phyloP scores from a whole-genome alignment of 202 grass and related monocot species.

The Musa balbisiana region DNA sequence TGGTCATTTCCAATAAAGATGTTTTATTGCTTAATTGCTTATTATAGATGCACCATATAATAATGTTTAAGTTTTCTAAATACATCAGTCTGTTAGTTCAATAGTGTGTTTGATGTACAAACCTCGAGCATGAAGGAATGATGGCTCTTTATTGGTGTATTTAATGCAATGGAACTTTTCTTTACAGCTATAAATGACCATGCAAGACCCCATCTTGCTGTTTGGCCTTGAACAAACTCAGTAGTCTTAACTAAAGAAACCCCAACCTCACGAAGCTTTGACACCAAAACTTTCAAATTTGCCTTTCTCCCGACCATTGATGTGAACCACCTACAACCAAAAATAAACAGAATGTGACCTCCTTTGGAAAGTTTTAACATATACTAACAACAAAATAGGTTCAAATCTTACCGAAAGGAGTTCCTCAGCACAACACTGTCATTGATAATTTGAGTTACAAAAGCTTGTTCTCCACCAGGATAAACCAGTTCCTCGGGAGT shows the following conservation, averaged over 20 bases:
- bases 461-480: conserved; percentile 63
- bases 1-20: too few relatives aligned
- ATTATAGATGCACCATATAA: not conserved
- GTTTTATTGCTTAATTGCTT: too few relatives aligned
- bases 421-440: conserved; percentile 68
- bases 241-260: conserved; percentile 74
- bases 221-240: conserved; percentile 90
- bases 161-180: conserved; percentile 39
- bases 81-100: not conserved
- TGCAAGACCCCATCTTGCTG: conserved; percentile 86
- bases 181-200: conserved; percentile 85
- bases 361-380: not conserved
- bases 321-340: conserved; percentile 70
- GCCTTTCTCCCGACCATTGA: conserved; percentile 96
- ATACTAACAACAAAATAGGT: not conserved
- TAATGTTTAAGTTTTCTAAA: not conserved
- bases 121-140: conserved; percentile 81
- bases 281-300: conserved; percentile 64
- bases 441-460: conserved; percentile 62
- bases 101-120: not conserved
- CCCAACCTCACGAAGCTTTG: conserved; percentile 52
- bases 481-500: conserved; percentile 72
- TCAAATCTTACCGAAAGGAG: conserved; percentile 58
- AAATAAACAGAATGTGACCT: not conserved
- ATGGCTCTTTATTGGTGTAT: conserved; percentile 43